phyloP scores from a whole-genome alignment of 2,329 filamentous ascomycete genomes.

The Onygena corvina region DNA sequence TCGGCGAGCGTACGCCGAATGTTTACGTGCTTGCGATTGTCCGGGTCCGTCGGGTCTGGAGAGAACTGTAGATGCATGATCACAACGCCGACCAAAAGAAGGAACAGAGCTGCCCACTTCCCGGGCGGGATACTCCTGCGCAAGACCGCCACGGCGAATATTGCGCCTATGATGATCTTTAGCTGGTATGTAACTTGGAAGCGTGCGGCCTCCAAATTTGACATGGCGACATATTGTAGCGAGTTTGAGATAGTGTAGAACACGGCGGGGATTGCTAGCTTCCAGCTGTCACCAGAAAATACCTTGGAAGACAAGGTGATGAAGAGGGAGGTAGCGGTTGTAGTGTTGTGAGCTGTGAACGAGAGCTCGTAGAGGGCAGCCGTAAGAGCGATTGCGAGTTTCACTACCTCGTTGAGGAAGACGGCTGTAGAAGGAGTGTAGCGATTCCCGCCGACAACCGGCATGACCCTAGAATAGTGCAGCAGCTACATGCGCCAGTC shows the following conservation, averaged over 20 bases:
- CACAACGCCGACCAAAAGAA: slow-evolving; percentile 70
- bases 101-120: slow-evolving; percentile 67
- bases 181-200: slow-evolving; percentile 91
- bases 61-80: slow-evolving; percentile 62
- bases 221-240: slow-evolving; percentile 83
- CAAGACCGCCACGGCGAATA: slow-evolving; percentile 73
- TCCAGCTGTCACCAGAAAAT: slow-evolving; percentile 88
- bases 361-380: slow-evolving; percentile 83
- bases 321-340: slow-evolving; percentile 68
- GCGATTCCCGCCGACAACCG: slow-evolving; percentile 65
- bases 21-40: slow-evolving; percentile 50
- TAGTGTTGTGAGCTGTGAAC: slow-evolving; percentile 60
- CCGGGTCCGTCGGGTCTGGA: slow-evolving; percentile 38
- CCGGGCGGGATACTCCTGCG: slow-evolving; percentile 56
- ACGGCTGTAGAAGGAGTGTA: slow-evolving; percentile 92
- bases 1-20: slow-evolving; percentile 72
- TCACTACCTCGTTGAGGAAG: slow-evolving; percentile 84
- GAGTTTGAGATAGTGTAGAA: slow-evolving; percentile 88
- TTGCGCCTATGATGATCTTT: slow-evolving; percentile 80
- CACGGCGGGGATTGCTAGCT: slow-evolving; percentile 74
- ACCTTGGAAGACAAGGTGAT: slow-evolving; percentile 67
- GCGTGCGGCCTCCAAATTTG: slow-evolving; percentile 80
- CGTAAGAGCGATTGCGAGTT: slow-evolving; percentile 72
- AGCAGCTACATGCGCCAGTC: slow-evolving; percentile 51
- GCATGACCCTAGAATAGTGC: slow-evolving; percentile 93